Conservation (phyloP, 768 basidiomycete species). For the Lactarius sp. region DNA sequence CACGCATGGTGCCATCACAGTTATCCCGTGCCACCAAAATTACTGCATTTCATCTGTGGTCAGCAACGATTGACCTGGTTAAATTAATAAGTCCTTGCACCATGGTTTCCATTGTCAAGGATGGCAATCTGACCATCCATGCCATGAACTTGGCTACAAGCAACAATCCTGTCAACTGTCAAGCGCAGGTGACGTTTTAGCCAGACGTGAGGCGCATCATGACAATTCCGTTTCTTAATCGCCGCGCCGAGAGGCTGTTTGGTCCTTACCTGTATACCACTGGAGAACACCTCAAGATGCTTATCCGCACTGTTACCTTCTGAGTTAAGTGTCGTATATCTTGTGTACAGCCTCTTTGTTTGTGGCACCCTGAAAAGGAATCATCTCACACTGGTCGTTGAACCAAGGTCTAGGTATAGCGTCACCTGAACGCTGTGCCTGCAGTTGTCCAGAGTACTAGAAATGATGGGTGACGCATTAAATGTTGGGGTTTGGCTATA, state of each 20-base stretch:
- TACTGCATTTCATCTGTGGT: too few species aligned
- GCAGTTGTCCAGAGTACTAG: conserved; percentile 55
- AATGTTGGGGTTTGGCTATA: conserved; percentile 64
- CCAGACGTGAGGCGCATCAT: conserved; percentile 36
- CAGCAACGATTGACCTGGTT: too few species aligned
- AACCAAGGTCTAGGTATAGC: conserved; percentile 56
- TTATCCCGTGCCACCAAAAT: too few species aligned
- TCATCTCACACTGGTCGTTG: conserved; percentile 50
- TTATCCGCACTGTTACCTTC: conserved; percentile 41
- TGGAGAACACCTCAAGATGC: conserved; percentile 44
- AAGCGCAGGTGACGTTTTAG: neutral
- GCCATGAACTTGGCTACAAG: conserved; percentile 56
- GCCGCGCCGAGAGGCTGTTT: conserved; percentile 60
- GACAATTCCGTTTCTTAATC: conserved; percentile 64
- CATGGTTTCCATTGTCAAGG: conserved; percentile 67
- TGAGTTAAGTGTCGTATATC: conserved; percentile 48
- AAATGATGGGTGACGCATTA: conserved; percentile 59
- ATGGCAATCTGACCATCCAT: conserved; percentile 63
- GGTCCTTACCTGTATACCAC: conserved; percentile 60
- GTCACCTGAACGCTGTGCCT: conserved; percentile 55
- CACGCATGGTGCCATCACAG: too few species aligned
- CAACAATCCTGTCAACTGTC: conserved; percentile 7
- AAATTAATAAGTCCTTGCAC: conserved; percentile 28
- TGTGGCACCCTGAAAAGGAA: conserved; percentile 61
- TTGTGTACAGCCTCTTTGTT: conserved; percentile 62